Conservation (phyloP, 2,329 filamentous ascomycete genomes). For the Camptophora hylomeconis region DNA sequence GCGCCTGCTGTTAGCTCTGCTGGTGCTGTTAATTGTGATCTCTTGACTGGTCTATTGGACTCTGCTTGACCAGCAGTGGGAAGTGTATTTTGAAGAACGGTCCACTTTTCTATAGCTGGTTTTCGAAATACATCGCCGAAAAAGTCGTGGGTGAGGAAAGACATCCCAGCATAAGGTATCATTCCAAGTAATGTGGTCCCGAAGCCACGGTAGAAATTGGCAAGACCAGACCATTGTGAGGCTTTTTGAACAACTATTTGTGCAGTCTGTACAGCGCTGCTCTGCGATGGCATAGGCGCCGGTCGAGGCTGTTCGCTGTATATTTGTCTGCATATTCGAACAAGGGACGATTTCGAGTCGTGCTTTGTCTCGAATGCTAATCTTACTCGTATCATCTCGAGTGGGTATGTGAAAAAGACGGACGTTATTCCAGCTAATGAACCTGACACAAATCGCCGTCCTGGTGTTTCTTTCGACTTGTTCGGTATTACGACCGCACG, state of each 20-base stretch:
- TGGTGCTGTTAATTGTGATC: constrained; percentile 65
- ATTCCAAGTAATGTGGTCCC: constrained; percentile 82
- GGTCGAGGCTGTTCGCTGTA: constrained; percentile 63
- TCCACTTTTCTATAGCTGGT: constrained; percentile 54
- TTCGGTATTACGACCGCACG: constrained; percentile 62
- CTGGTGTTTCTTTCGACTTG: constrained; percentile 62
- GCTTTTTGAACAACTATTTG: constrained; percentile 34
- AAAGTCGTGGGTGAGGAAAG: constrained; percentile 89
- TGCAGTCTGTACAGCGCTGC: constrained; percentile 28
- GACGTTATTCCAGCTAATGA: constrained; percentile 60
- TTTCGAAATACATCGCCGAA: constrained; percentile 70
- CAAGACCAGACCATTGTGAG: constrained; percentile 53
- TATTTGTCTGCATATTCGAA: constrained; percentile 71
- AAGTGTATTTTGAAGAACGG: constrained; percentile 27
- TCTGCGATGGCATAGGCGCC: constrained; percentile 21
- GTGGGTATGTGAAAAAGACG: constrained; percentile 90
- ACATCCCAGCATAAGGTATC: constrained; percentile 91
- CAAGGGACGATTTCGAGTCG: constrained; percentile 54
- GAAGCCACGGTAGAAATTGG: constrained; percentile 94
- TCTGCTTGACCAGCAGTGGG: constrained; percentile 1
- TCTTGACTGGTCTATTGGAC: constrained; percentile 27
- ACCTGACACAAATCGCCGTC: constrained; percentile 46
- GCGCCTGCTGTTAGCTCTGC: constrained; percentile 79
- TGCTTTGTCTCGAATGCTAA: constrained; percentile 86
- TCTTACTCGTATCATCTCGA: constrained; percentile 85